Evolutionary conservation across 1,284 basidiomycete genomes (phyloP).

Genomic region (Pulveroboletus sp.): DNA sequence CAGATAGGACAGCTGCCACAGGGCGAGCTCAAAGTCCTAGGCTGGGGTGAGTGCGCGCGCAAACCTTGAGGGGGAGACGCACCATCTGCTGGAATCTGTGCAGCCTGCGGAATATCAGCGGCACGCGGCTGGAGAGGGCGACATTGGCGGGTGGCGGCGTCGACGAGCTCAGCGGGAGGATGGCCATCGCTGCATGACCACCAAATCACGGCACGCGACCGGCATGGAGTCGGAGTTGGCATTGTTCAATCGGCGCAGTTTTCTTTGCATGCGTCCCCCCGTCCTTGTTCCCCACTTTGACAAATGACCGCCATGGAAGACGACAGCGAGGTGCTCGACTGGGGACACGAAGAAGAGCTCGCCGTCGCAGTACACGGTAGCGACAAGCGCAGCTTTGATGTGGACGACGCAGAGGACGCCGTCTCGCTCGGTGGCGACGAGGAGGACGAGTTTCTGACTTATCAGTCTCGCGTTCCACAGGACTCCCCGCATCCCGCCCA

Average conservation of each 20-base stretch:
- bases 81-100: conserved; percentile 88
- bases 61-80: conserved; percentile 16
- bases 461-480: conserved; percentile 37
- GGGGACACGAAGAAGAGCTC: conserved; percentile 74
- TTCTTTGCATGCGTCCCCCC: conserved; percentile 19
- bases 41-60: not conserved
- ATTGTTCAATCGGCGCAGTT: conserved; percentile 32
- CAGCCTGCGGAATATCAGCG: conserved; percentile 75
- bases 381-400: conserved; percentile 32
- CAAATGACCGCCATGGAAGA: conserved; percentile 64
- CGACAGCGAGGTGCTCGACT: conserved; percentile 69
- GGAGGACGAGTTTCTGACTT: conserved; percentile 50
- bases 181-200: conserved; percentile 50
- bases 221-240: conserved; percentile 27
- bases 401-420: conserved; percentile 63
- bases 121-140: conserved; percentile 56
- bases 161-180: conserved; percentile 57
- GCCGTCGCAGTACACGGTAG: conserved; percentile 30
- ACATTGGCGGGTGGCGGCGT: conserved; percentile 30
- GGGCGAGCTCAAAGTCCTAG: conserved; percentile 93
- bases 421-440: conserved; percentile 74
- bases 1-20: conserved; percentile 91
- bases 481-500: conserved; percentile 6
- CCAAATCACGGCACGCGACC: conserved; percentile 38
- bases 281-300: conserved; percentile 13